Conservation (phyloP, 257 asterid genomes). For the Gardenia jasminoides region DNA sequence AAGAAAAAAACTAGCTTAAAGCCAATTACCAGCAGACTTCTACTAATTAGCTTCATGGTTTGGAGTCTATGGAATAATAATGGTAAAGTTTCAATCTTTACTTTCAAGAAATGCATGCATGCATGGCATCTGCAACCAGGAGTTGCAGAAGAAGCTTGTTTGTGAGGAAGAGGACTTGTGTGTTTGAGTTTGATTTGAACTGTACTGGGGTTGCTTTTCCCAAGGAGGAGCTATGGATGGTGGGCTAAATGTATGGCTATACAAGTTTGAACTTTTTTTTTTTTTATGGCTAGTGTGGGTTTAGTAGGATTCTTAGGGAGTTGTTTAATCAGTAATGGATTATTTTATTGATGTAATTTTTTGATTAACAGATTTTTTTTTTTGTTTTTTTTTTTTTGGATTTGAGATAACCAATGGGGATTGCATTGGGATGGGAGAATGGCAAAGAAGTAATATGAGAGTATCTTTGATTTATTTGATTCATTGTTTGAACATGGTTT, state of each 20-base stretch:
- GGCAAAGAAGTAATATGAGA: not conserved
- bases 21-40: not conserved
- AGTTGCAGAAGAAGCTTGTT: constrained; percentile 33
- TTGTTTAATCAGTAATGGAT: not conserved
- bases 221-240: constrained; percentile 33
- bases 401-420: constrained; percentile 12
- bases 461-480: constrained; percentile 35
- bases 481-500: constrained; percentile 33
- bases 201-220: constrained; percentile 32
- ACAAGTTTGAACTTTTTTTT: constrained; percentile 41
- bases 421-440: constrained; percentile 43
- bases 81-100: constrained; percentile 40
- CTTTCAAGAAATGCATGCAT: not conserved
- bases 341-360: constrained; percentile 5
- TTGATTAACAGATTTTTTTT: constrained; percentile 2
- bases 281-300: constrained; percentile 26
- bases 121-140: constrained; percentile 33
- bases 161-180: constrained; percentile 28
- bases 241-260: constrained; percentile 16
- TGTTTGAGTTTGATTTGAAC: constrained; percentile 36
- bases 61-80: not conserved
- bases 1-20: constrained; percentile 36
- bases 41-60: constrained; percentile 17
- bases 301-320: not conserved
- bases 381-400: constrained; percentile 11